Percentiles rank a stretch among this genome's conserved stretches.
phyloP scores from a whole-genome alignment of 148 eudicot genomes.

The Gaultheria prostrata region DNA sequence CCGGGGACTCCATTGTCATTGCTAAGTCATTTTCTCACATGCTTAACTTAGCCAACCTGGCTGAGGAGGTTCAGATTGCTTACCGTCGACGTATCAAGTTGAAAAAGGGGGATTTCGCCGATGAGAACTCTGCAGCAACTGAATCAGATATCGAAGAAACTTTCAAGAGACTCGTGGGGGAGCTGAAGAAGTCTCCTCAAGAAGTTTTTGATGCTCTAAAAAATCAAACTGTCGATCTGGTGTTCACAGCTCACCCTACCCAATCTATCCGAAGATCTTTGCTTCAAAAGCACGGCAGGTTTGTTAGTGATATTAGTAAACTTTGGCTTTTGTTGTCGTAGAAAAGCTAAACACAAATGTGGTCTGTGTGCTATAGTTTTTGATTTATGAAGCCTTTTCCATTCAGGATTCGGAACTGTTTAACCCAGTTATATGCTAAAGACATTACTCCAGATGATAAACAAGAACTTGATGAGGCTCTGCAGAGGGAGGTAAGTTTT shows the following conservation, averaged over 20 bases:
- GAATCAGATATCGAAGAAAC: constrained; percentile 96
- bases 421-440: constrained; percentile 80
- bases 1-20: constrained; percentile 87
- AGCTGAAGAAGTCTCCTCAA: constrained; percentile 83
- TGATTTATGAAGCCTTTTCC: background rate
- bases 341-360: background rate
- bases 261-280: constrained; percentile 90
- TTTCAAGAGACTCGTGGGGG: constrained; percentile 74
- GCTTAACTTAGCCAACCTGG: constrained; percentile 97
- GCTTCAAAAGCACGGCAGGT: constrained; percentile 99
- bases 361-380: background rate
- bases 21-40: constrained; percentile 91
- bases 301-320: constrained; percentile 1
- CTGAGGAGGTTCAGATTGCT: constrained; percentile 94
- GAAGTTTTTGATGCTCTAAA: constrained; percentile 92
- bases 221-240: constrained; percentile 93
- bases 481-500: constrained; percentile 80
- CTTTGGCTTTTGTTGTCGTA: background rate
- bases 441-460: constrained; percentile 95
- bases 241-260: constrained; percentile 94
- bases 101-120: constrained; percentile 85
- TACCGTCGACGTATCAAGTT: constrained; percentile 72
- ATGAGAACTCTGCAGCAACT: constrained; percentile 80
- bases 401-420: constrained; percentile 75
- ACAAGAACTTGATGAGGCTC: constrained; percentile 94